A percentile compares a stretch with the other conserved stretches of the same genome.
phyloP scores from a whole-genome alignment of 257 asterid species.

The Paraleonurus japonicus region DNA sequence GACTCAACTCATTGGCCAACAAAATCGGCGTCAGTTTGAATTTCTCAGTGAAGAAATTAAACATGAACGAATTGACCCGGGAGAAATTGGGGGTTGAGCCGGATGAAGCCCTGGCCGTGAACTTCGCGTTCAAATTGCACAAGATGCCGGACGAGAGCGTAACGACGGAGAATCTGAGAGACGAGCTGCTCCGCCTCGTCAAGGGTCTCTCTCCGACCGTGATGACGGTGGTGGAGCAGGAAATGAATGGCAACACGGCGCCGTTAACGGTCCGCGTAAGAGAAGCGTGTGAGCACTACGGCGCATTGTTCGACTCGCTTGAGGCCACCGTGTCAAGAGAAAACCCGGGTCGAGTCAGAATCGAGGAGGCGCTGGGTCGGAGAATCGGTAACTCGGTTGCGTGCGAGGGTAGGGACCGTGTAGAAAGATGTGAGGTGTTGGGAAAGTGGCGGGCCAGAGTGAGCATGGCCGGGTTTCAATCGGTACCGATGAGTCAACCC shows the following conservation, averaged over 20 bases:
- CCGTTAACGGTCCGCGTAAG: constrained; percentile 66
- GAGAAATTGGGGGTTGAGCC: constrained; percentile 43
- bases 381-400: constrained; percentile 77
- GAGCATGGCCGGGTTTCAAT: constrained; percentile 78
- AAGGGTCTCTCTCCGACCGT: constrained; percentile 61
- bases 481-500: constrained; percentile 46
- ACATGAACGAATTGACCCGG: constrained; percentile 37
- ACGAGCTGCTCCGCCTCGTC: constrained; percentile 80
- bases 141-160: constrained; percentile 88
- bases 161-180: constrained; percentile 66
- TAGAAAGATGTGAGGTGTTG: constrained; percentile 78
- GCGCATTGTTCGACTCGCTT: constrained; percentile 68
- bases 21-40: constrained; percentile 40
- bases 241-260: constrained; percentile 74
- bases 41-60: constrained; percentile 29
- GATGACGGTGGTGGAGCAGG: constrained; percentile 80
- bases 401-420: constrained; percentile 93
- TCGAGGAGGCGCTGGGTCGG: constrained; percentile 84
- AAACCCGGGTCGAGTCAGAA: constrained; percentile 43
- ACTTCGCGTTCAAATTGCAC: constrained; percentile 70
- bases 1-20: constrained; percentile 41
- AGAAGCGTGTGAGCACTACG: constrained; percentile 61
- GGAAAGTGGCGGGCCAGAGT: constrained; percentile 95
- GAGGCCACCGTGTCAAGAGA: constrained; percentile 56
- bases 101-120: constrained; percentile 68